Evolutionary conservation across 192 early-diverging fungal species (phyloP), one percentile per base, ranked within the genome.

Genomic region (Umbelopsis isabellina): DNA sequence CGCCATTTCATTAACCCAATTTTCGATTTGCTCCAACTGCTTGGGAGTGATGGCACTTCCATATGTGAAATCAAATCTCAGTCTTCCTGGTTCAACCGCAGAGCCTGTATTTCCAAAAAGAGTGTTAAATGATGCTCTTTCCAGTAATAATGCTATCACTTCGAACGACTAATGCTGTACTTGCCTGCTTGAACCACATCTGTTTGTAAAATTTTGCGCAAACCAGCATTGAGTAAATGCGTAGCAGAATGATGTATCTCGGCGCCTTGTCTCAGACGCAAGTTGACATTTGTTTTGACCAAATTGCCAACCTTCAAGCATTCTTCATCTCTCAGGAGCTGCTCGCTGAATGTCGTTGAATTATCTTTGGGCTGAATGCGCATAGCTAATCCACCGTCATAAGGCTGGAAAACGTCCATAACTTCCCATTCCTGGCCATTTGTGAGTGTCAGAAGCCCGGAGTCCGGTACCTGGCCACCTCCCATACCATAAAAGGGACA

Each of bases 401-500:
- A 85, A 1, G 83, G 85, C 15, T 80, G 78, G 18, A 76, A 78
- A 0, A 86, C 83, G 49, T 88, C 83, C 0, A 72, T 58, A 0
- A 88, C 85, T 5, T 70, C 27, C 81, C 81, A 81, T 44, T 72
- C 75, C 16, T 73, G 77, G 12, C 80, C 79, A 46, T 78, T 82
- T 1, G 72, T 75, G 10, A 85, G 41, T 6, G 65, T 70, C 4
- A 88, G 65, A 0, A 33, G 49, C 1, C 87, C 87, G 0, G 66
- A 46, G 55, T 88, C 87, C 25, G 85, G 72, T 22, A 76, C 80
- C 61, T 88, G 87, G 9, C 87, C 87, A 65, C 87, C 87, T 33
- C 87, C 87, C 4, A 84, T 72, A 0, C 85, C 85, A 50, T 88
- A 88, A 65, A 88, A 88, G 1, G 87, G 87, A 65, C 85, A 87